Evolutionary conservation across 495 filamentous ascomycete species (phyloP), one percentile per base, ranked within the genome.

Genomic region (Neurospora sp.): DNA sequence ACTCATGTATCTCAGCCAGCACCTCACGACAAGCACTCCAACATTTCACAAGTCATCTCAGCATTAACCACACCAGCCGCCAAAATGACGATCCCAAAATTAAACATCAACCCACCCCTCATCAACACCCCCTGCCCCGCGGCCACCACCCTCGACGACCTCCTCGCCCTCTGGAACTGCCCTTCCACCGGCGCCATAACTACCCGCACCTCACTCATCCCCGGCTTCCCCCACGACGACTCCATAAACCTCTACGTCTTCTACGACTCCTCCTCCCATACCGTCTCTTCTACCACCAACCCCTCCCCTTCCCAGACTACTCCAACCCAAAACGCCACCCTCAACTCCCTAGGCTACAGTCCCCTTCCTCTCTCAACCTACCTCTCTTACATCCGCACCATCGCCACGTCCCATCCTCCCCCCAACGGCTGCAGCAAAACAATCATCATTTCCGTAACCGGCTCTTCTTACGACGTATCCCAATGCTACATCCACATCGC

Each of bases 301-400:
- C 70, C 70, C 9, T 60, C 54, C 11, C 75, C 49, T 16, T 73
- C 74, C 37, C 11, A 23, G 11, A 38, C 14, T 4, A 69, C 8
- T 12, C n/a, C 46, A 2, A 31, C 18, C 12, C 71, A 76, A 4
- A 85, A 71, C n/a, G 86, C 89, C 2, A 94, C 90, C 72, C 81
- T 97, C 18, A 90, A 92, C 76, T 89, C 87, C 1, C 85, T 93
- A 40, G 91, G 94, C 35, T 89, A 92, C 73, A 93, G 91, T 31
- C 86, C 95, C 0, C 81, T 90, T 0, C 80, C 90, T 0, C 85
- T 97, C 87, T 5, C 3, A 35, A 35, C 35, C 82, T 90, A 0
- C 80, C 90, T 0, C 85, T 97, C 87, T 77, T 95, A 94, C 76
- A 86, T 95, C 10, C 85, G 83, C 70, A 71, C 44, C 70, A 80